These are phyloP conservation scores for Diaporthe humulicola DNA, from an alignment of 2,329 filamentous ascomycete species.

Conservation along the genomic window DNA sequence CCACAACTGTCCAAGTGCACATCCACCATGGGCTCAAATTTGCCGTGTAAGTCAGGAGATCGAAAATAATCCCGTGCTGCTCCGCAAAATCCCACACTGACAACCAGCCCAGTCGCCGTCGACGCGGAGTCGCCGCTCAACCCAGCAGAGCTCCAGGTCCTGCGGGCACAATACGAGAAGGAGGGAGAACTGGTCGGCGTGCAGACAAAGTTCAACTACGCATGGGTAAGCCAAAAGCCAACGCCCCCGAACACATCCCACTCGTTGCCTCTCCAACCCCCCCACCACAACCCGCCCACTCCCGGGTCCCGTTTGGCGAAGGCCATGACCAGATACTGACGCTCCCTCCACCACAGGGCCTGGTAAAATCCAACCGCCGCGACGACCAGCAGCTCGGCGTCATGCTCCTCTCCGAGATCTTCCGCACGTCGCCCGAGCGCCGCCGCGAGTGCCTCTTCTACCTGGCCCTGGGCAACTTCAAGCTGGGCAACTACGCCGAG, in stretches of 20 bases:
- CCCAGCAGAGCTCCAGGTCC: conserved; percentile 90
- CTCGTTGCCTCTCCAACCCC: background rate
- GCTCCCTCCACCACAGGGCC: conserved; percentile 70
- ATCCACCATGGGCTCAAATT: conserved; percentile 60
- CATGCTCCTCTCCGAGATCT: conserved; percentile 94
- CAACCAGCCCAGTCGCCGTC: conserved; percentile 81
- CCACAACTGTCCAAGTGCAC: background rate
- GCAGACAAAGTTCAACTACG: conserved; percentile 99
- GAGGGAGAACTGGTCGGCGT: conserved; percentile 97
- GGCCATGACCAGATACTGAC: conserved; percentile 12
- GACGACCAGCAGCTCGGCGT: conserved; percentile 94
- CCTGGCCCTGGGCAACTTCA: conserved; percentile 96
- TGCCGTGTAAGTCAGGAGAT: conserved; percentile 57
- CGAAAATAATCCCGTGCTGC: conserved; percentile 28
- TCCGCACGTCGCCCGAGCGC: conserved; percentile 91
- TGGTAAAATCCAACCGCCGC: conserved; percentile 91
- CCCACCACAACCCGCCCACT: background rate
- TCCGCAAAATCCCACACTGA: conserved; percentile 22
- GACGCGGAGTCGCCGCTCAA: conserved; percentile 98
- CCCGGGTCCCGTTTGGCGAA: background rate
- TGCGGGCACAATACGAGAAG: conserved; percentile 95
- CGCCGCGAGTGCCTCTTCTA: conserved; percentile 99
- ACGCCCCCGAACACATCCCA: background rate
- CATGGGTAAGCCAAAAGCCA: conserved; percentile 77
- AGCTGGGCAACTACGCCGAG: conserved; percentile 97